These are phyloP conservation scores for Pseudocercospora pini-densiflorae DNA, from an alignment of 2,329 filamentous ascomycete genomes.

Conservation along the genomic window DNA sequence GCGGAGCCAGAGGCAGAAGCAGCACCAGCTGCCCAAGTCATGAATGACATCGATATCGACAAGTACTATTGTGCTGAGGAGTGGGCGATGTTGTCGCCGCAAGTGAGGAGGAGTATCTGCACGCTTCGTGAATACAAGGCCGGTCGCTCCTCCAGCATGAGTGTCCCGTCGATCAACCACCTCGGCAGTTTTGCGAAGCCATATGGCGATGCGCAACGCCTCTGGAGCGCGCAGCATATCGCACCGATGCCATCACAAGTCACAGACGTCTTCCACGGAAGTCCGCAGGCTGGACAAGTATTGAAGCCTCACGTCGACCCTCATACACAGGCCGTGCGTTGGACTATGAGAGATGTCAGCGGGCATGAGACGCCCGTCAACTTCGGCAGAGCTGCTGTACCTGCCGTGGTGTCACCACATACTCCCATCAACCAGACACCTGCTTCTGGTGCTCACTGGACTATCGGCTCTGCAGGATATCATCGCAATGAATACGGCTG, in stretches of 20 bases:
- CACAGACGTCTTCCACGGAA: conserved; percentile 8
- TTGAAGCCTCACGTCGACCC: conserved; percentile 25
- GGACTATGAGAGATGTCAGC: conserved; percentile 23
- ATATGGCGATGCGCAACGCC: not conserved
- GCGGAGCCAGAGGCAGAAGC: conserved; percentile 12
- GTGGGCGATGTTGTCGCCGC: conserved; percentile 13
- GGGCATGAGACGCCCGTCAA: conserved; percentile 20
- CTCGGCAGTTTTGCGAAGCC: not conserved
- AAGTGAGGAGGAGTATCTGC: conserved; percentile 11
- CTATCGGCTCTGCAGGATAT: conserved; percentile 26
- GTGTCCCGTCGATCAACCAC: not conserved
- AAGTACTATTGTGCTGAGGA: conserved; percentile 15
- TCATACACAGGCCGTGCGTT: conserved; percentile 23
- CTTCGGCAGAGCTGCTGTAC: conserved; percentile 23
- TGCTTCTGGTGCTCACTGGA: conserved; percentile 25
- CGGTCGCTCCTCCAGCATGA: not conserved
- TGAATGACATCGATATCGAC: not conserved
- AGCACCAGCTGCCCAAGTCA: not conserved
- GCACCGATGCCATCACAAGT: not conserved
- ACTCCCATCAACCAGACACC: conserved; percentile 18
- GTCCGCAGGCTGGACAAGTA: conserved; percentile 26
- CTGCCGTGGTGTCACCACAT: conserved; percentile 7
- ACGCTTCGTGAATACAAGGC: conserved; percentile 6
- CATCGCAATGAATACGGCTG: conserved; percentile 34
- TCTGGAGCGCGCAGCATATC: not conserved